phyloP scores from a whole-genome alignment of 2,329 filamentous ascomycete genomes.

The Capronia epimyces region DNA sequence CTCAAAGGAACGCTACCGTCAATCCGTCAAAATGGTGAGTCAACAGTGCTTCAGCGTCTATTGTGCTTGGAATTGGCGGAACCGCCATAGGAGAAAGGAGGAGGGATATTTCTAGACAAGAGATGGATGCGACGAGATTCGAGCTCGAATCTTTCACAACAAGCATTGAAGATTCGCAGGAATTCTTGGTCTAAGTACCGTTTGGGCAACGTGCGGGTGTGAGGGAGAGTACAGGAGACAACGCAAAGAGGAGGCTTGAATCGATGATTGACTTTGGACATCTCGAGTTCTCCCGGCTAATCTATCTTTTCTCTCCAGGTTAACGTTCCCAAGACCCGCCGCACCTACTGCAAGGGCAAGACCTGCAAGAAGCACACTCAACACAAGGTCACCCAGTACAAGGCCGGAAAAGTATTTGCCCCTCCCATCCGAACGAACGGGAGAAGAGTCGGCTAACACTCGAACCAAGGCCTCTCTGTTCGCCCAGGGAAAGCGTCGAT shows the following conservation, averaged over 20 bases:
- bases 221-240: not conserved
- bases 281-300: slow-evolving; percentile 11
- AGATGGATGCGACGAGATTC: no score
- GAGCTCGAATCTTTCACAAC: no score
- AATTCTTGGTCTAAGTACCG: no score
- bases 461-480: slow-evolving; percentile 69
- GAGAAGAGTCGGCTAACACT: slow-evolving; percentile 22
- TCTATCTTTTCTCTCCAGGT: slow-evolving; percentile 52
- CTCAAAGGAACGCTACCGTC: slow-evolving; percentile 12
- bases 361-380: slow-evolving; percentile 88
- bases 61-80: not conserved
- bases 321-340: slow-evolving; percentile 97
- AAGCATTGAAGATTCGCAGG: no score
- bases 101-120: not conserved
- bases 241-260: not conserved
- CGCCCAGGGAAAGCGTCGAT: slow-evolving; percentile 99
- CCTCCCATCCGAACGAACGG: slow-evolving; percentile 27
- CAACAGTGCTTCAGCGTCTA: not conserved
- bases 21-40: slow-evolving; percentile 31
- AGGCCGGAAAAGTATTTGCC: slow-evolving; percentile 73
- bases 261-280: not conserved
- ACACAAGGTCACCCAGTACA: slow-evolving; percentile 95
- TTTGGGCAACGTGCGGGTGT: no score
- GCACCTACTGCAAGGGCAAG: slow-evolving; percentile 97
- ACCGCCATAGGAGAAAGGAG: not conserved